These are phyloP conservation scores for Sphaceloma murrayae DNA, from an alignment of 2,329 filamentous ascomycete species.

Conservation along the genomic window DNA sequence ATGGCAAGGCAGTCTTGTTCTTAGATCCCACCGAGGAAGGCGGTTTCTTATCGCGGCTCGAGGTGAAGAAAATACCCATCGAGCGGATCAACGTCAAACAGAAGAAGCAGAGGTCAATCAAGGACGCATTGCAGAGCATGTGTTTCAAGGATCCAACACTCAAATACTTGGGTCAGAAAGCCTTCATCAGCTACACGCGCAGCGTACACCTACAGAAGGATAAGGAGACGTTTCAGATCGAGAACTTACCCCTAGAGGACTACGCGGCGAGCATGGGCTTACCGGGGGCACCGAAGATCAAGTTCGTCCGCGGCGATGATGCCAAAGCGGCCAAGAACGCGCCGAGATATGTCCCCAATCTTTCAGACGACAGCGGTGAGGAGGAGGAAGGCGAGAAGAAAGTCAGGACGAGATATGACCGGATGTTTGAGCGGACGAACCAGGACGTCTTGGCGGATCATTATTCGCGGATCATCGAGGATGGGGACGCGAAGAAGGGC, in stretches of 20 bases:
- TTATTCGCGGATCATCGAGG: conserved; percentile 74
- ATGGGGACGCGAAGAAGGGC: conserved; percentile 36
- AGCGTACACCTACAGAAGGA: conserved; percentile 83
- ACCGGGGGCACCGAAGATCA: conserved; percentile 84
- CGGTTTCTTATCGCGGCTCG: conserved; percentile 77
- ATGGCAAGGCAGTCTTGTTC: conserved; percentile 81
- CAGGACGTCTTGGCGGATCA: conserved; percentile 92
- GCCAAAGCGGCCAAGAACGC: conserved; percentile 82
- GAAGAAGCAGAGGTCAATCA: conserved; percentile 81
- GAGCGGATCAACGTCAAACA: conserved; percentile 76
- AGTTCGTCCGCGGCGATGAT: conserved; percentile 83
- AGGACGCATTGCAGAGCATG: conserved; percentile 80
- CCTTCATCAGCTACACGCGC: conserved; percentile 81
- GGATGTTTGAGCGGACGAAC: conserved; percentile 95
- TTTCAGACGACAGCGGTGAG: conserved; percentile 46
- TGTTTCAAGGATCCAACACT: conserved; percentile 90
- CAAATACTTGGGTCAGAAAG: conserved; percentile 93
- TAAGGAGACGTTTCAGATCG: conserved; percentile 81
- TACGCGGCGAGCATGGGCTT: conserved; percentile 79
- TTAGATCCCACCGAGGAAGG: conserved; percentile 84
- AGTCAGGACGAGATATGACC: conserved; percentile 89
- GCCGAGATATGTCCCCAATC: conserved; percentile 48
- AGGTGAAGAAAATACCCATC: conserved; percentile 83
- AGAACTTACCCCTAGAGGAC: conserved; percentile 72
- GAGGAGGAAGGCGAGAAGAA: conserved; percentile 45